Evolutionary conservation across 2,329 filamentous ascomycete species (phyloP), one percentile per base, ranked within the genome.

Genomic region (Cordyceps pruinosa): DNA sequence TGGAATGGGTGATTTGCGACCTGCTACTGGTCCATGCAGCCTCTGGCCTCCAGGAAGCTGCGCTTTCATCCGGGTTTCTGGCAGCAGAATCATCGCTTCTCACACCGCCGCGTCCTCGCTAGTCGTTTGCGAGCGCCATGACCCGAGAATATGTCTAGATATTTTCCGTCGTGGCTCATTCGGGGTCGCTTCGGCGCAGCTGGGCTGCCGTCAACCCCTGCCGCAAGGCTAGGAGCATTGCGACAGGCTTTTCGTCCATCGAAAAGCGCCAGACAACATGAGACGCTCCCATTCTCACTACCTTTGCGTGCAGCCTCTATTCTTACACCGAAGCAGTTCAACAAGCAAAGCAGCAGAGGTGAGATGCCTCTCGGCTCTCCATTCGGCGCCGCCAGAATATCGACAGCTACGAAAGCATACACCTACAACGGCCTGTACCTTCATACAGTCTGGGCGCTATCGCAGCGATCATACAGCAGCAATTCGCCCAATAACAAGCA

Each of bases 141-240:
- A 70, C 63, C 65, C 64, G 66, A 65, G 62, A 70, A 68, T 62
- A 76, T 76, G 73, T 72, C 72, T 68, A 74, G 69, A 67, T 68
- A 65, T 64, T 66, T 69, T 59, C 67, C 68, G 59, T 67, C 67
- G 61, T 68, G 69, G 70, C 66, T 70, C 62, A 60, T 69, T 57
- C 67, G 69, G 64, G 69, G 69, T 65, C 68, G 66, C 62, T 64
- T 70, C 57, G 65, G 68, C 59, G 66, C 66, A 61, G 63, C 64
- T 61, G 61, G 61, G 61, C 64, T 60, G 56, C 61, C 63, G 17
- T 46, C 25, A 25, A 23, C 50, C 46, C 35, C 56, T 59, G 49
- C 46, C 32, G 37, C 49, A 46, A 54, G 55, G 28, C 25, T 41
- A n/a, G 46, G 48, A 59, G 45, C 26, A 56, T 30, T 48, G 26